phyloP scores from a whole-genome alignment of 2,329 filamentous ascomycete genomes.

The Fonsecaea nubica region DNA sequence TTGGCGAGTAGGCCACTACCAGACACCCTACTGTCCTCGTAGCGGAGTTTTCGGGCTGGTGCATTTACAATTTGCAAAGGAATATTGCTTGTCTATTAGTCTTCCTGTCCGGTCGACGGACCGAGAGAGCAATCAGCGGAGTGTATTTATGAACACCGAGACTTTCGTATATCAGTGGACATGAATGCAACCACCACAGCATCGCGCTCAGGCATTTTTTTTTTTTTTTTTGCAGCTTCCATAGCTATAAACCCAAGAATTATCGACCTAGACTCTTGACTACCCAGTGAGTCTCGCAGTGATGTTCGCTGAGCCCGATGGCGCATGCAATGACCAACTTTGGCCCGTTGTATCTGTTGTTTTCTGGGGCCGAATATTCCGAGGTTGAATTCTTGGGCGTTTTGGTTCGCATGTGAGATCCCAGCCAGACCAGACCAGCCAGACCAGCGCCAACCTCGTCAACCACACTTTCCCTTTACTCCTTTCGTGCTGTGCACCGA shows the following conservation, averaged over 20 bases:
- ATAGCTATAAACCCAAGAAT: background rate
- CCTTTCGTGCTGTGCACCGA: background rate
- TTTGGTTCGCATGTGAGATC: background rate
- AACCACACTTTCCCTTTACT: background rate
- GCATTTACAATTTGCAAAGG: background rate
- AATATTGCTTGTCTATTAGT: background rate
- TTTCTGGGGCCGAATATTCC: background rate
- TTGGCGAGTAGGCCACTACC: background rate
- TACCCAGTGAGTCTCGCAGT: background rate
- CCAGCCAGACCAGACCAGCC: background rate
- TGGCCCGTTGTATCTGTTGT: background rate
- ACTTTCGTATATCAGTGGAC: background rate
- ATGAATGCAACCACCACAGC: background rate
- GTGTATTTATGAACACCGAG: background rate
- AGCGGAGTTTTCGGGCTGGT: background rate
- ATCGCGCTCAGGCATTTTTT: background rate
- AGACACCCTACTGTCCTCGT: background rate
- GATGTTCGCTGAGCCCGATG: background rate
- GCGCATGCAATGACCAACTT: background rate
- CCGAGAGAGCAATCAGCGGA: background rate
- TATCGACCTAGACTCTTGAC: background rate
- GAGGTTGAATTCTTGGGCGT: background rate
- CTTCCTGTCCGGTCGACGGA: background rate
- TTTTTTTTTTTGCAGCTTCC: background rate
- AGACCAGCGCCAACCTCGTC: background rate